Evolutionary conservation across 2,329 filamentous ascomycete genomes (phyloP).

Genomic region (Orbilia ellipsospora): DNA sequence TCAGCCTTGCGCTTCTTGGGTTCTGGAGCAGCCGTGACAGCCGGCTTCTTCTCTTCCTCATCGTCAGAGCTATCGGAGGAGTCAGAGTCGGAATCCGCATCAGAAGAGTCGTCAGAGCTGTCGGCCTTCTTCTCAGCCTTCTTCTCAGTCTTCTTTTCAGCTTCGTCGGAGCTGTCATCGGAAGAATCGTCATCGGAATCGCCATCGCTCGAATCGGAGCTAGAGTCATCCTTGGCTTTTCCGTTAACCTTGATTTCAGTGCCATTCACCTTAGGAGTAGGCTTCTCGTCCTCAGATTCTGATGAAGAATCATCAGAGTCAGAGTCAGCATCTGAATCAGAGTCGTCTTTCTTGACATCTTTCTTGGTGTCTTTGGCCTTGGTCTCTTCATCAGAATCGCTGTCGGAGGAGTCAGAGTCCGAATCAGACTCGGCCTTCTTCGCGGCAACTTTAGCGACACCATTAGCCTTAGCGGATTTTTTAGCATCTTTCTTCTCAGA

Average conservation of each 20-base stretch:
- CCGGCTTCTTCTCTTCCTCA: constrained; percentile 58
- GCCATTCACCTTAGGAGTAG: constrained; percentile 59
- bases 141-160: constrained; percentile 58
- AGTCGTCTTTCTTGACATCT: constrained; percentile 30
- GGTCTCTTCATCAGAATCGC: constrained; percentile 59
- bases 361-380: constrained; percentile 38
- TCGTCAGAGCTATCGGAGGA: constrained; percentile 60
- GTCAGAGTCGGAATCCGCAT: constrained; percentile 49
- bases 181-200: constrained; percentile 62
- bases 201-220: constrained; percentile 32
- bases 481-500: constrained; percentile 61
- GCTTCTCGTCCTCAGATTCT: constrained; percentile 56
- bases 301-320: constrained; percentile 62
- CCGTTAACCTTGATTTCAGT: constrained; percentile 55
- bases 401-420: constrained; percentile 43
- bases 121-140: constrained; percentile 59
- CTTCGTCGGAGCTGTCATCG: constrained; percentile 58
- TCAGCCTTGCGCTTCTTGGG: constrained; percentile 77
- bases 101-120: neutral
- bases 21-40: constrained; percentile 60
- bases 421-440: constrained; percentile 43
- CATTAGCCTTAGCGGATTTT: constrained; percentile 60
- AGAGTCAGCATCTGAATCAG: constrained; percentile 58
- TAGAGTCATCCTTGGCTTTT: constrained; percentile 52
- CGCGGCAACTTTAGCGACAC: constrained; percentile 61